Base-by-base conservation (phyloP, 257 asterid genomes). In the Capsicum chinense region DNA sequence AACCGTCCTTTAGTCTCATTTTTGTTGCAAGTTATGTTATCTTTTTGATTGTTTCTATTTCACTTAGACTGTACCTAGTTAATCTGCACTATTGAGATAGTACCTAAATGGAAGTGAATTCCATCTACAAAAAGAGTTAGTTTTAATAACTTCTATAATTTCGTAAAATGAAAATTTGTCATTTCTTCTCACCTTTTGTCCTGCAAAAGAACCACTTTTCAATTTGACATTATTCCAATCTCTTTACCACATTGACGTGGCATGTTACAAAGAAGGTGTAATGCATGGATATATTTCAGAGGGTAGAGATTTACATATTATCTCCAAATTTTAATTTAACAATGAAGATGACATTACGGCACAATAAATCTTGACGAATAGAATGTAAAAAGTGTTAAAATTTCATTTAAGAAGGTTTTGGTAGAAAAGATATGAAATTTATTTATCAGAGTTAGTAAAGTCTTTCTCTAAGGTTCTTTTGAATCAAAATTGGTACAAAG, bases 361-460 rank as follows among this genome's bases (percentile, higher is more conserved):
- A 26, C 81, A 78, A 54, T 54, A 54, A 1, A 13, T 78, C 62
- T 78, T 78, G 64, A 78, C 21, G 80, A 78, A 78, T 35, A 78
- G 81, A 76, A 52, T 26, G 12, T 54, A 52, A 21, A 1, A 26
- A 3, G 42, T 54, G 52, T 21, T 52, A 19, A 76, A 76, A 76
- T 52, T 76, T 76, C 59, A 11, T 76, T 50, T 52, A 13, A 4
- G 58, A 78, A 78, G 44, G 64, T 78, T 78, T 8, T 78, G 64
- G 48, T 52, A 78, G 50, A 78, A 78, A 52, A 26, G 8, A 78
- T 14, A 78, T 54, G 50, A 33, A 44, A 78, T 26, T 52, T 54
- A 54, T 54, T 76, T 21, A 14, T 54, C 81, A 33, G 50, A 78
- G 47, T 78, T 56, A 78, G 48, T 54, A 26, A 52, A 2, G 6